Evolutionary conservation across 371 early-diverging fungal species (phyloP), one percentile per base, ranked within the genome.

Genomic region (Batkoa obscura): DNA sequence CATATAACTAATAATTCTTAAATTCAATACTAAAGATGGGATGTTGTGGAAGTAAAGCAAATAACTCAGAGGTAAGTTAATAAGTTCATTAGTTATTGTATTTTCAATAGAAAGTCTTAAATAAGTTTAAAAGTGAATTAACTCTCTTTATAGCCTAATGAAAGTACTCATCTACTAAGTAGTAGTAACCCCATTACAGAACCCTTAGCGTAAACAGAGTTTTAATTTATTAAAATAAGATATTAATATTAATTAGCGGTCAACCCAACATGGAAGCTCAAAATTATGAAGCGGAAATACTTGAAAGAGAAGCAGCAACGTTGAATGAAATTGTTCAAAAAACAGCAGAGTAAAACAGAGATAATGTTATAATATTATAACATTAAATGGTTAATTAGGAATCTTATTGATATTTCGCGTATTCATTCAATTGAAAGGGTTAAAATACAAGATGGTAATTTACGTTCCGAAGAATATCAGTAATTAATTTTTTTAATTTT

Each of bases 251-350:
- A 23, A 23, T 23, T 42, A 42, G 48, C 31, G 48, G 48, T 9
- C 48, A 47, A 32, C 48, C 48, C 31, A 15, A 47, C 23, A 47
- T 47, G 48, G 48, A 47, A 23, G 48, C 48, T 9, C 48, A 47
- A 32, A 15, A 47, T 32, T 47, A 47, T 30, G n/a, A 4, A 4
- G 48, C 48, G 15, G 48, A 47, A n/a, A 47, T 47, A 9, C 31
- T 47, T 10, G 48, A 15, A 12, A 15, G 31, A 30, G 48, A 47
- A n/a, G 9, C 48, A 15, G 48, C 48, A 12, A 47, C 48, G 23
- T 47, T 47, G 31, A 47, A 47, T 32, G 23, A 47, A n/a, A 47
- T 47, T 47, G 48, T 47, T 30, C 48, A 47, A 47, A 47, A 47
- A n/a, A 47, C 48, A 23, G 48, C 48, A 15, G 48, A 47, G 48